These are phyloP conservation scores for Suhomyces vadensis DNA, from an alignment of 805 yeast species.

Conservation along the genomic window DNA sequence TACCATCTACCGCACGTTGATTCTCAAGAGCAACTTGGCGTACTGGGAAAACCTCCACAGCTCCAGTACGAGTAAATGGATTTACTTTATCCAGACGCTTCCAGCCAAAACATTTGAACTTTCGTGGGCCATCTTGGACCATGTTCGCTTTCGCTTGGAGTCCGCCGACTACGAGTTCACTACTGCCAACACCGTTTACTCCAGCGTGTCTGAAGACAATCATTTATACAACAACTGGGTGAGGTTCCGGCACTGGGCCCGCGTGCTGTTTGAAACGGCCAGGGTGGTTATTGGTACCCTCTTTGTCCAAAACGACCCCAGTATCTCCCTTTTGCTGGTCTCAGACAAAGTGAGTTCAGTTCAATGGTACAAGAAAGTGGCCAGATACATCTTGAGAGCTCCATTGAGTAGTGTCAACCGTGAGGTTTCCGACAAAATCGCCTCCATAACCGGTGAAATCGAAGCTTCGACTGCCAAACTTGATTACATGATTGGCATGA, in stretches of 20 bases:
- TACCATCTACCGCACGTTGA: slow-evolving; percentile 35
- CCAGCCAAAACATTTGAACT: slow-evolving; percentile 25
- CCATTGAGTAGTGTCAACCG: slow-evolving; percentile 25
- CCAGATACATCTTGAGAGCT: slow-evolving; percentile 13
- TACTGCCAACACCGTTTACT: background rate
- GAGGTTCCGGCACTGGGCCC: slow-evolving; percentile 10
- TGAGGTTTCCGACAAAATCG: slow-evolving; percentile 28
- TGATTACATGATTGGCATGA: slow-evolving; percentile 25
- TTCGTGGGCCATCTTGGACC: background rate
- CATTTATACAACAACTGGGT: slow-evolving; percentile 14
- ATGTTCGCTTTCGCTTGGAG: slow-evolving; percentile 4
- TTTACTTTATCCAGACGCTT: slow-evolving; percentile 36
- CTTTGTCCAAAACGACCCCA: slow-evolving; percentile 17
- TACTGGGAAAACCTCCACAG: slow-evolving; percentile 36
- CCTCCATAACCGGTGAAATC: slow-evolving; percentile 22
- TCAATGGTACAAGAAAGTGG: slow-evolving; percentile 5
- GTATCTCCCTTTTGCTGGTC: slow-evolving; percentile 15
- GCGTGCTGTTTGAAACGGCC: slow-evolving; percentile 8
- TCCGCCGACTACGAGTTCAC: slow-evolving; percentile 9
- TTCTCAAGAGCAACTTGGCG: slow-evolving; percentile 30
- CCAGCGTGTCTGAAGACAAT: slow-evolving; percentile 15
- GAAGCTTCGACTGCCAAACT: slow-evolving; percentile 22
- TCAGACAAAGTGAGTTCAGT: slow-evolving; percentile 5
- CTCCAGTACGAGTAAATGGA: slow-evolving; percentile 25
- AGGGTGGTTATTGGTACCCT: slow-evolving; percentile 8